A percentile compares a stretch with the other conserved stretches of the same genome.
These are phyloP conservation scores for Friedmanniomyces simplex DNA, from an alignment of 495 filamentous ascomycete genomes.

Conservation along the genomic window DNA sequence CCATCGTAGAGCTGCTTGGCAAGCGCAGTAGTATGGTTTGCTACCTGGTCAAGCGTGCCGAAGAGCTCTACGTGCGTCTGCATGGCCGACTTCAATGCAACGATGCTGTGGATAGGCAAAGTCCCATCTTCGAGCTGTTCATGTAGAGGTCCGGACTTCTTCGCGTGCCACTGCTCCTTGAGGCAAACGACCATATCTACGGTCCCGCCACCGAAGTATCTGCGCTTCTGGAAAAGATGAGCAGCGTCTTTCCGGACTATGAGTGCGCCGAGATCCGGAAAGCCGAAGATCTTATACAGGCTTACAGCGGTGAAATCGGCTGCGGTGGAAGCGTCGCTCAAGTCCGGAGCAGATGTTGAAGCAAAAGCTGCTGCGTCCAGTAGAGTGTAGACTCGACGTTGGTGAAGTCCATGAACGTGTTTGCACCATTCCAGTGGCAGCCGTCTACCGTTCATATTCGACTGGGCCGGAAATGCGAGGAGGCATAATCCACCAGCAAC, in stretches of 20 bases:
- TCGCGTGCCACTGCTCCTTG: conserved; percentile 62
- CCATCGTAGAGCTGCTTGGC: conserved; percentile 46
- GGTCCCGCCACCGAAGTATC: conserved; percentile 91
- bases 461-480: conserved; percentile 83
- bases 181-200: conserved; percentile 65
- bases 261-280: conserved; percentile 81
- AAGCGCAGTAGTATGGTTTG: conserved; percentile 65
- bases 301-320: conserved; percentile 85
- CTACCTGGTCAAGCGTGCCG: conserved; percentile 56
- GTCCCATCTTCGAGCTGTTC: conserved; percentile 84
- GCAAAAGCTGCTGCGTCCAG: conserved; percentile 85
- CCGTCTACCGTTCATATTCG: conserved; percentile 83
- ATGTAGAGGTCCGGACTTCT: conserved; percentile 62
- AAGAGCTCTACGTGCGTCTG: conserved; percentile 59
- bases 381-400: conserved; percentile 49
- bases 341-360: conserved; percentile 64
- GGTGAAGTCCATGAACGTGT: conserved; percentile 34
- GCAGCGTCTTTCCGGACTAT: conserved; percentile 67
- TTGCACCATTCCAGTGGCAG: conserved; percentile 61
- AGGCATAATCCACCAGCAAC: conserved; percentile 34
- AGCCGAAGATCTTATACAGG: conserved; percentile 96
- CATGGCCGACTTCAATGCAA: conserved; percentile 67
- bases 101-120: conserved; percentile 74
- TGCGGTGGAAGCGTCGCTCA: conserved; percentile 48
- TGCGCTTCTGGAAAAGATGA: conserved; percentile 46